Evolutionary conservation across 139 green algal genomes (phyloP), one percentile per base, ranked within the genome.

Genomic region (Limnomonas spitsbergensis): DNA sequence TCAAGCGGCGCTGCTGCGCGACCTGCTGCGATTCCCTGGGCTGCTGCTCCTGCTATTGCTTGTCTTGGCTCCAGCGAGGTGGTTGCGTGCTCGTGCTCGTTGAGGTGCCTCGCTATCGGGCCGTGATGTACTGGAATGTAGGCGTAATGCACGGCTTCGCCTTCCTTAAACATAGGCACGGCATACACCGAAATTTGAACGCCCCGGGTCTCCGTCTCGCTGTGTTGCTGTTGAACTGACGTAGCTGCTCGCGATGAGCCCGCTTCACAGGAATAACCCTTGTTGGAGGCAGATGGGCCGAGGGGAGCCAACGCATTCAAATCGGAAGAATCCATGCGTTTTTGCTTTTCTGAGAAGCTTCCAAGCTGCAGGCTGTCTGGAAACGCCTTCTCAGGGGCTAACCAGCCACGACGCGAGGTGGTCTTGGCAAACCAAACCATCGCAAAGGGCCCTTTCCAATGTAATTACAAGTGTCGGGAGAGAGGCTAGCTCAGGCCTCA

Each of bases 51-150:
- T 35, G 20, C 36, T 53, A 32, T 32, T 42, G 68, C 14, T 42
- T 26, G 68, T 20, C 35, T 29, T 24, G 42, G 68, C 36, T 26
- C 6, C 3, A 32, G 68, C 35, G 4, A 47, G 6, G 6, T 4
- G 24, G 9, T n/a, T 6, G 4, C 24, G 35, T 40, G 35, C 34
- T 32, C 6, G 24, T 74, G 29, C 9, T 74, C 14, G 27, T 74
- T 61, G 47, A 61, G 14, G 47, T 29, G 47, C 47, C 14, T 14
- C 14, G 47, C 47, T 14, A 29, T 61, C 47, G 20, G 47, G 47
- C 47, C 68, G 36, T 74, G 24, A 47, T 32, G 68, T 9, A 74
- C 68, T 31, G 68, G 68, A n/a, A 74, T 74, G 68, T 74, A 74
- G 7, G 68, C 68, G 29, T 53, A 74, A 9, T 24, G 68, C 3